Conservation (phyloP, 257 asterid species). For the Ballota nigra region DNA sequence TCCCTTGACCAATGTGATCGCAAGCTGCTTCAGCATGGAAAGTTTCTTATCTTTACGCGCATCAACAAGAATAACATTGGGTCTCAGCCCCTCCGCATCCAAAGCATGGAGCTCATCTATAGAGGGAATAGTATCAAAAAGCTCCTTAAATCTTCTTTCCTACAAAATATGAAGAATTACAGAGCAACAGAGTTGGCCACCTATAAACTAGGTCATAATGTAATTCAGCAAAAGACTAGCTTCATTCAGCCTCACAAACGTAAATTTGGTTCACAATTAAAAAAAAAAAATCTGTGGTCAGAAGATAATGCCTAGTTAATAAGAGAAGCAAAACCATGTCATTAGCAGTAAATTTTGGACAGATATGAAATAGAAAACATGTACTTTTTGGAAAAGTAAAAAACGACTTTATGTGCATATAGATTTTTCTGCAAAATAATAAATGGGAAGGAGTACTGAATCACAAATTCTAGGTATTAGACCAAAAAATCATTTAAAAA, state of each 20-base stretch:
- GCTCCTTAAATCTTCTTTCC: constrained; percentile 97
- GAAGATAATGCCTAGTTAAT: not conserved
- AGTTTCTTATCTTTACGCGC: constrained; percentile 85
- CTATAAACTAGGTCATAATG: not conserved
- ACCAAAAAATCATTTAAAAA: not conserved
- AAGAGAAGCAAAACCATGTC: constrained; percentile 5
- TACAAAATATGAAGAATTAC: constrained; percentile 38
- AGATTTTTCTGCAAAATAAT: not conserved
- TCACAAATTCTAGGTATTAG: not conserved
- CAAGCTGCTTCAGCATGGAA: constrained; percentile 86
- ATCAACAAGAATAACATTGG: constrained; percentile 80
- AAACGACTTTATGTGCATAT: not conserved
- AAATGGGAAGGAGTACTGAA: not conserved
- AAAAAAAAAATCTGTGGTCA: not conserved
- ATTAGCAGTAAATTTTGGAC: not conserved
- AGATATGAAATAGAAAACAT: no score
- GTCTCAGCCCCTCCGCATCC: constrained; percentile 78
- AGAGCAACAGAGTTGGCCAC: constrained; percentile 18
- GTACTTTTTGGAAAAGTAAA: no score
- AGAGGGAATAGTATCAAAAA: constrained; percentile 74
- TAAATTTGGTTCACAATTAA: not conserved
- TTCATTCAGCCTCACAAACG: constrained; percentile 16
- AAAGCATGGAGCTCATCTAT: constrained; percentile 72
- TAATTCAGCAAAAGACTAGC: not conserved
- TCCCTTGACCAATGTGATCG: constrained; percentile 74